Conservation (phyloP, 805 yeast genomes). For the Kodamaea kakaduensis region DNA sequence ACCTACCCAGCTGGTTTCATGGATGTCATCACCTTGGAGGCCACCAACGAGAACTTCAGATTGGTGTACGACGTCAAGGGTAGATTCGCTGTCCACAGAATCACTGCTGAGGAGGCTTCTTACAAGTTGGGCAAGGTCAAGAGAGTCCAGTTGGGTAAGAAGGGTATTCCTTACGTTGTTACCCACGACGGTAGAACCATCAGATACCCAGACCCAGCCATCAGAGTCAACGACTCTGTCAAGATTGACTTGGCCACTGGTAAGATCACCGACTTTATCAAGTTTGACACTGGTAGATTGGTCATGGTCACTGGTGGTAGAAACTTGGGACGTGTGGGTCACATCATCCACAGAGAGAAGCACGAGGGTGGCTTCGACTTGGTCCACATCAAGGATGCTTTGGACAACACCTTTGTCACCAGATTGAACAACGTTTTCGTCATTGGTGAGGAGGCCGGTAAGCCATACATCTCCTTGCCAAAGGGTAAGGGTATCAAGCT, state of each 20-base stretch:
- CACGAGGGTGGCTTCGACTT: slow-evolving; percentile 98
- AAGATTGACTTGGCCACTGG: slow-evolving; percentile 95
- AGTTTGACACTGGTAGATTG: slow-evolving; percentile 85
- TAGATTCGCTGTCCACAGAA: slow-evolving; percentile 99
- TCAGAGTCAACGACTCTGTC: slow-evolving; percentile 97
- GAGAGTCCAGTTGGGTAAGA: slow-evolving; percentile 97
- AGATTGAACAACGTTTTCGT: slow-evolving; percentile 91
- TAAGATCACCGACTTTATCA: slow-evolving; percentile 84
- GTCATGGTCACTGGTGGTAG: slow-evolving; percentile 97
- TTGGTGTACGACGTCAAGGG: slow-evolving; percentile 98
- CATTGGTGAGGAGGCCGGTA: slow-evolving; percentile 86
- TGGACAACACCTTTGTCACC: slow-evolving; percentile 94
- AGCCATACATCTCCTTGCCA: slow-evolving; percentile 92
- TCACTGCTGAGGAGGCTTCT: slow-evolving; percentile 96
- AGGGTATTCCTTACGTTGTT: slow-evolving; percentile 96
- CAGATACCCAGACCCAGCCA: slow-evolving; percentile 98
- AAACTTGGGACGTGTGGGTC: slow-evolving; percentile 98
- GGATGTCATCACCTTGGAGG: slow-evolving; percentile 97
- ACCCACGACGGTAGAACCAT: slow-evolving; percentile 99
- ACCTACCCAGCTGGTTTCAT: slow-evolving; percentile 99
- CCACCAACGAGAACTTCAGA: slow-evolving; percentile 99
- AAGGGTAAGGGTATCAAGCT: slow-evolving; percentile 99
- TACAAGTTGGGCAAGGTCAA: slow-evolving; percentile 98
- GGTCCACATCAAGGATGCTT: slow-evolving; percentile 92
- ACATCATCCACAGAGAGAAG: slow-evolving; percentile 91